Conservation (phyloP, 2,329 filamentous ascomycete genomes). For the Aureobasidium leucospermi region DNA sequence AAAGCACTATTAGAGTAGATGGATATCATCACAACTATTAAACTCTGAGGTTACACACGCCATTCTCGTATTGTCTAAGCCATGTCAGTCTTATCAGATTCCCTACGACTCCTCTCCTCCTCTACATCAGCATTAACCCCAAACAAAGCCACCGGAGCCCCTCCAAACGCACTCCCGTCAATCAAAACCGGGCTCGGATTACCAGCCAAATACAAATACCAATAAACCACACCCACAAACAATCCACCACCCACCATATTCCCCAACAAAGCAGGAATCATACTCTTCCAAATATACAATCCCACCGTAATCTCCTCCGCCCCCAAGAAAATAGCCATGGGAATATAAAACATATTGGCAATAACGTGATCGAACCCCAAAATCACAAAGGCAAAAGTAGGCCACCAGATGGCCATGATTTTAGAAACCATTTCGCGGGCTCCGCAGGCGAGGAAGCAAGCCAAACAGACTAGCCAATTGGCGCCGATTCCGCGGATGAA, state of each 20-base stretch:
- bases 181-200: constrained; percentile 1
- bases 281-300: constrained; percentile 52
- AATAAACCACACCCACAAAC: constrained; percentile 46
- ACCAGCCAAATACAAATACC: constrained; percentile 32
- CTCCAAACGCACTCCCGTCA: constrained; percentile 3
- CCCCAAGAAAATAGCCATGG: constrained; percentile 44
- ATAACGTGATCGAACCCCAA: constrained; percentile 47
- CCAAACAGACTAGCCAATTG: constrained; percentile 45
- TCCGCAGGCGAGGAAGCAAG: constrained; percentile 42
- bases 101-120: background rate
- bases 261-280: constrained; percentile 47
- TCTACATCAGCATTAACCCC: background rate
- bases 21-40: too few relatives aligned
- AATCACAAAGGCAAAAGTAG: constrained; percentile 47
- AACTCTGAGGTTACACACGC: too few relatives aligned
- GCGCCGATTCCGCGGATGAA: constrained; percentile 47
- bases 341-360: constrained; percentile 44
- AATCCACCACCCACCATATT: constrained; percentile 48
- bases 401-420: constrained; percentile 50
- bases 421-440: constrained; percentile 47
- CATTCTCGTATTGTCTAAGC: too few relatives aligned
- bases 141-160: background rate
- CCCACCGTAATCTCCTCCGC: constrained; percentile 39
- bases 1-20: too few relatives aligned
- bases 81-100: too few relatives aligned